Evolutionary conservation across 2,329 filamentous ascomycete genomes (phyloP), one percentile per base, ranked within the genome.

Genomic region (Xylaria sp.): DNA sequence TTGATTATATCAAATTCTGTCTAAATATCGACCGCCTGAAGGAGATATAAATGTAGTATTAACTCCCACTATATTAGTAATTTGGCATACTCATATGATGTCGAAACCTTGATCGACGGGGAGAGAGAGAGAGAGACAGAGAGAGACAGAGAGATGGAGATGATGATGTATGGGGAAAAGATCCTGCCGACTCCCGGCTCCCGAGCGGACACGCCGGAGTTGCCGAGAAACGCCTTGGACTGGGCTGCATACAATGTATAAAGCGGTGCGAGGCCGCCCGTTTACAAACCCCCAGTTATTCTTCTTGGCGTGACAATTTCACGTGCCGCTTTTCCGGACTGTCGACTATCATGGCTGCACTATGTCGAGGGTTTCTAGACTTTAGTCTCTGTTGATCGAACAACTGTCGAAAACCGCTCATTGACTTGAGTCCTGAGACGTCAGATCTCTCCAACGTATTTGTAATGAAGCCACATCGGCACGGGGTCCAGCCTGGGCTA

Each of bases 241-340:
- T 65, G 57, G 63, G 45, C 58, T 53, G 58, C 53, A 62, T 61
- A n/a, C 17, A 31, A 5, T 20, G 36, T 29, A 54, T 62, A 13
- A 20, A 54, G 57, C 63, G 50, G 63, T 33, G 60, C 44, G 62
- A 68, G 53, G 54, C 63, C 56, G 60, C 59, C 66, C 50, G 53
- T 66, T 55, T 49, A n/a, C n/a, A n/a, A n/a, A n/a, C n/a, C n/a
- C 61, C 55, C 51, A 53, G 57, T 61, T 58, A 57, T 49, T 57
- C 44, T 51, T 38, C 47, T 49, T 60, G 53, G 59, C 51, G 61
- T 47, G 17, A 27, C 45, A 65, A 51, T 45, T 59, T 47, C 39
- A 61, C 44, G 51, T 68, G 66, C 66, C 66, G 66, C n/a, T 66
- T 63, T 68, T 61, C 66, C 66, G 66, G 54, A 29, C 31, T 60